Evolutionary conservation across 208 protist genomes (phyloP).

Genomic region (Naegleria fowleri): DNA sequence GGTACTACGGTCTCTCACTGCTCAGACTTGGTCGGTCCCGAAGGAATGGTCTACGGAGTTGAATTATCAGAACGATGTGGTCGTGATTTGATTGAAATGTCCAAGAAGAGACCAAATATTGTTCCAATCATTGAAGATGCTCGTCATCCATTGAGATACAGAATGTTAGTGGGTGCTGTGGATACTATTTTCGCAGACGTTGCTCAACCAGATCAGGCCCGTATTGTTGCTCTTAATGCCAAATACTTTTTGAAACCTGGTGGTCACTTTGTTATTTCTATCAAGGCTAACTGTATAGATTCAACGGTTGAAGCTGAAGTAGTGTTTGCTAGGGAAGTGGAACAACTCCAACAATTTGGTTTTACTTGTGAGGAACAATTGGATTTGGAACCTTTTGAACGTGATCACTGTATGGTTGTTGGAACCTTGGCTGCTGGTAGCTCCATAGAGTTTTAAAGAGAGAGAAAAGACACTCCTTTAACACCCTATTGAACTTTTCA

Average conservation of each 20-base stretch:
- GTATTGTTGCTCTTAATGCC: constrained; percentile 98
- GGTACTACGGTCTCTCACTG: constrained; percentile 99
- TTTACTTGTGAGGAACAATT: constrained; percentile 97
- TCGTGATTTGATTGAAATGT: constrained; percentile 98
- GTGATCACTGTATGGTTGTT: constrained; percentile 97
- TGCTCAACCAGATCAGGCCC: constrained; percentile 99
- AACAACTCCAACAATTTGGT: constrained; percentile 91
- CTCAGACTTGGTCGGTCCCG: constrained; percentile 97
- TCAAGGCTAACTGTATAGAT: constrained; percentile 99
- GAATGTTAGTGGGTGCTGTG: constrained; percentile 98
- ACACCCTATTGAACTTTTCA: too few species aligned
- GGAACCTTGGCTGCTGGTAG: constrained; percentile 39
- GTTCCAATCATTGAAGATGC: constrained; percentile 99
- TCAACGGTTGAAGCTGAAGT: constrained; percentile 91
- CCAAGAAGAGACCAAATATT: constrained; percentile 98
- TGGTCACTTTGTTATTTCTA: constrained; percentile 99
- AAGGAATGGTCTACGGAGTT: constrained; percentile 98
- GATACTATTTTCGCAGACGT: constrained; percentile 99
- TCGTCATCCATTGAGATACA: constrained; percentile 98
- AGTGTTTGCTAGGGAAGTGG: constrained; percentile 95
- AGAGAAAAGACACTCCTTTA: too few species aligned
- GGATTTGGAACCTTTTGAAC: constrained; percentile 98
- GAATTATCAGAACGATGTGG: constrained; percentile 98
- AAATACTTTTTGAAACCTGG: constrained; percentile 98
- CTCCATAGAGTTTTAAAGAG: background rate